A percentile compares a stretch with the other conserved stretches of the same genome.
Conservation (phyloP, 2,329 filamentous ascomycete species). For the Aspergillus japonicus region DNA sequence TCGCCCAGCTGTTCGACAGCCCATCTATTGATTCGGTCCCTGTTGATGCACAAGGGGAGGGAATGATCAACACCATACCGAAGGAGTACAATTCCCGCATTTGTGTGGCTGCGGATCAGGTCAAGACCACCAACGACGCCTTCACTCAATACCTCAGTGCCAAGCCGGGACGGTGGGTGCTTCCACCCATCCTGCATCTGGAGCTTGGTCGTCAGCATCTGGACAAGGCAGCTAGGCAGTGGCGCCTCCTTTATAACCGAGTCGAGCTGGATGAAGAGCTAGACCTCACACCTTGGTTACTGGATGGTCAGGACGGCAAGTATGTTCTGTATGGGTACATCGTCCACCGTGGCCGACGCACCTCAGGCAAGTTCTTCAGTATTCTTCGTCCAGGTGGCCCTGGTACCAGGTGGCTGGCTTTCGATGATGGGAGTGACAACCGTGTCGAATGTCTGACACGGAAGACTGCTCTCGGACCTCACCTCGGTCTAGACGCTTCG, state of each 20-base stretch:
- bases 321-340: conserved; percentile 62
- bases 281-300: conserved; percentile 41
- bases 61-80: conserved; percentile 35
- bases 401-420: conserved; percentile 58
- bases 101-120: conserved; percentile 39
- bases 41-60: conserved; percentile 22
- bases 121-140: conserved; percentile 39
- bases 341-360: conserved; percentile 59
- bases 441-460: conserved; percentile 57
- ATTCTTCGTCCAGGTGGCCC: conserved; percentile 59
- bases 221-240: conserved; percentile 54
- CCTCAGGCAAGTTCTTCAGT: conserved; percentile 60
- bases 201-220: conserved; percentile 59
- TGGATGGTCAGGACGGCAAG: conserved; percentile 36
- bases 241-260: conserved; percentile 57
- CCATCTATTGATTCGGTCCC: conserved; percentile 21
- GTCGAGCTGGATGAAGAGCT: conserved; percentile 58
- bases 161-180: conserved; percentile 40
- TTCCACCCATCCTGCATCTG: conserved; percentile 53
- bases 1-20: conserved; percentile 51
- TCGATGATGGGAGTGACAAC: conserved; percentile 56
- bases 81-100: conserved; percentile 41
- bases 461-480: conserved; percentile 53
- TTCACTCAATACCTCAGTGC: conserved; percentile 32
- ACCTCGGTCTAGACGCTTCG: conserved; percentile 48